Percentiles rank a stretch among this genome's conserved stretches.
Conservation (phyloP, 2,329 filamentous ascomycete species). For the Fusarium oligoseptatum region DNA sequence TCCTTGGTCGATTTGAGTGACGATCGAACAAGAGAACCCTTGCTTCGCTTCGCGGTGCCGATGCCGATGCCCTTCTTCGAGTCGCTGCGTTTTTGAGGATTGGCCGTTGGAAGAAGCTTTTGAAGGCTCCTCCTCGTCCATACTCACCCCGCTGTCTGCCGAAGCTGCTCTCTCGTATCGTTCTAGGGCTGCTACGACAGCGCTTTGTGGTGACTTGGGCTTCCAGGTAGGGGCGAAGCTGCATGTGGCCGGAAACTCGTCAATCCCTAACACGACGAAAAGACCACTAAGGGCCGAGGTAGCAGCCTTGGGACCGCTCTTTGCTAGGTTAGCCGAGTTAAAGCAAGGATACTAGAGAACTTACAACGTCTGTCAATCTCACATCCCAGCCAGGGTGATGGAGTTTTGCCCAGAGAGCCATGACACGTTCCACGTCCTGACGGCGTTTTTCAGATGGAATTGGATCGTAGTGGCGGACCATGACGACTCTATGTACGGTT, state of each 20-base stretch:
- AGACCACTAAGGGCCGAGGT: not conserved
- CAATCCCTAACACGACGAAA: not conserved
- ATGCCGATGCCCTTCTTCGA: not conserved
- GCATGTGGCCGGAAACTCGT: not conserved
- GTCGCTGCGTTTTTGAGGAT: not conserved
- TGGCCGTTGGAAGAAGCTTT: not conserved
- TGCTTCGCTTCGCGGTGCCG: not conserved
- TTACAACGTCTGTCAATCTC: not conserved
- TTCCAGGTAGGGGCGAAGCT: not conserved
- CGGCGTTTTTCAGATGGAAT: not conserved
- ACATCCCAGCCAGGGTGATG: not conserved
- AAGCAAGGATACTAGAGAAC: not conserved
- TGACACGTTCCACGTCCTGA: not conserved
- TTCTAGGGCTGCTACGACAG: not conserved
- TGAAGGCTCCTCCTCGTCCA: not conserved
- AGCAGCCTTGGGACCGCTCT: not conserved
- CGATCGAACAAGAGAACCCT: not conserved
- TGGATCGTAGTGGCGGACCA: constrained; percentile 8
- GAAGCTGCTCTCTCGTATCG: not conserved
- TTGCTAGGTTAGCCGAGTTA: not conserved
- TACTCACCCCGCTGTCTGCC: not conserved
- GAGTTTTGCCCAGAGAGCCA: not conserved
- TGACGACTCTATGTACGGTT: not conserved
- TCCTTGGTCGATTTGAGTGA: not conserved
- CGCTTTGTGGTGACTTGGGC: not conserved